Evolutionary conservation across 441 rosid species (phyloP).

Genomic region (Corymbia calophylla): DNA sequence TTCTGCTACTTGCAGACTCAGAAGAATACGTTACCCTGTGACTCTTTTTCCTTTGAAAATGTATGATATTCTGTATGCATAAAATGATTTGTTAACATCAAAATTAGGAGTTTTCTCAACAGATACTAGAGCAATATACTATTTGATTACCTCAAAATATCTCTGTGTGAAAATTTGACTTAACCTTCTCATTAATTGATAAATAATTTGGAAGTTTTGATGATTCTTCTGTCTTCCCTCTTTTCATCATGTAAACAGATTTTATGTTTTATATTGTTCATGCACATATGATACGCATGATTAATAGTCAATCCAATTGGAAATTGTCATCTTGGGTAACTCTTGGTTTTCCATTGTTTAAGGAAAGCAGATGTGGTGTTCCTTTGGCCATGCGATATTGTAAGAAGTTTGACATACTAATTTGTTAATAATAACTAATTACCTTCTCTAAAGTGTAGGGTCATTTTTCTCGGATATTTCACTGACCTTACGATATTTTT

Average conservation of each 20-base stretch:
- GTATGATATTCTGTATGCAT: too few relatives aligned
- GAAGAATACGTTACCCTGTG: too few relatives aligned
- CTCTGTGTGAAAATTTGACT: too few relatives aligned
- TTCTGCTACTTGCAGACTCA: too few relatives aligned
- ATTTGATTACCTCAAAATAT: too few relatives aligned
- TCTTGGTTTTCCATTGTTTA: not conserved
- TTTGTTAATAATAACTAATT: not conserved
- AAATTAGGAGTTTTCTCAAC: too few relatives aligned
- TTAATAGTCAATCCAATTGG: not conserved
- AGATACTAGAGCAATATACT: too few relatives aligned
- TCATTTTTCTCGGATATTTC: not conserved
- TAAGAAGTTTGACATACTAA: not conserved
- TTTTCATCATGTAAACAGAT: not conserved
- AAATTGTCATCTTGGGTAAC: not conserved
- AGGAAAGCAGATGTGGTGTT: not conserved
- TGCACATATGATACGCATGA: not conserved
- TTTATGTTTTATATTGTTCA: not conserved
- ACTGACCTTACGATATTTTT: not conserved
- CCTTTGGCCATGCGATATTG: not conserved
- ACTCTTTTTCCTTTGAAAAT: too few relatives aligned
- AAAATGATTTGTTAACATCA: too few relatives aligned
- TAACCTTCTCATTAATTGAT: too few relatives aligned
- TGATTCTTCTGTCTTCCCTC: not conserved
- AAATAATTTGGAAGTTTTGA: not conserved
- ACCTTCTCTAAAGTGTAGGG: not conserved